Conservation (phyloP, 2,329 filamentous ascomycete species). For the Colletotrichum sp. region DNA sequence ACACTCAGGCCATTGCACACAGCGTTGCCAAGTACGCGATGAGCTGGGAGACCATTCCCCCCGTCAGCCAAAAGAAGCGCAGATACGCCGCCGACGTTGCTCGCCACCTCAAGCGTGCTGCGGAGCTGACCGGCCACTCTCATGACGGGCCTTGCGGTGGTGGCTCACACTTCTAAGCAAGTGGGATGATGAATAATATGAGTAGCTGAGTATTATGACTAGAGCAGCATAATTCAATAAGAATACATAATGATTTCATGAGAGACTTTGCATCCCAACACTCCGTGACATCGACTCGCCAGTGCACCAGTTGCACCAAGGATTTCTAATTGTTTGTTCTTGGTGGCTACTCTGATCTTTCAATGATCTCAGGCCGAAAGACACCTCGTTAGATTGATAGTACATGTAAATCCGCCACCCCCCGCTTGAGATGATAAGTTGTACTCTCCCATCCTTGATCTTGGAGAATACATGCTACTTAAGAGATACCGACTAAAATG, state of each 20-base stretch:
- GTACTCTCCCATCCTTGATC: fast-evolving
- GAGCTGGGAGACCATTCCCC: conserved; percentile 39
- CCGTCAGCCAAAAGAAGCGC: conserved; percentile 29
- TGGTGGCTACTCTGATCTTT: not conserved
- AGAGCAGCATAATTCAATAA: not conserved
- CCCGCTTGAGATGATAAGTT: too few species aligned
- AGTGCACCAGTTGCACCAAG: not conserved
- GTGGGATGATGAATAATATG: fast-evolving
- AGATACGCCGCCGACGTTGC: conserved; percentile 33
- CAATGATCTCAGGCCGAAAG: not conserved
- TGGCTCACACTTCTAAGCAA: not conserved
- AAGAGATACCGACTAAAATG: not conserved
- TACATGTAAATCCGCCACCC: fast-evolving
- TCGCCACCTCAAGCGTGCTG: conserved; percentile 29
- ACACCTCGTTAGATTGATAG: not conserved
- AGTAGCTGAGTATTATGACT: not conserved
- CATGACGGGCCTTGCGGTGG: conserved; percentile 35
- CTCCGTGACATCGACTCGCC: not conserved
- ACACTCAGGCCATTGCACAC: conserved; percentile 47
- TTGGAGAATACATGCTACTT: too few species aligned
- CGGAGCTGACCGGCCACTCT: conserved; percentile 25
- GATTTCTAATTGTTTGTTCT: not conserved
- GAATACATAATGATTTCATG: not conserved
- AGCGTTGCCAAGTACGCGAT: conserved; percentile 44
- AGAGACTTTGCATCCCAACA: fast-evolving